Percentiles rank a stretch among this genome's conserved stretches.
These are phyloP conservation scores for Silene uniflora DNA, from an alignment of 148 eudicot genomes.

Conservation along the genomic window DNA sequence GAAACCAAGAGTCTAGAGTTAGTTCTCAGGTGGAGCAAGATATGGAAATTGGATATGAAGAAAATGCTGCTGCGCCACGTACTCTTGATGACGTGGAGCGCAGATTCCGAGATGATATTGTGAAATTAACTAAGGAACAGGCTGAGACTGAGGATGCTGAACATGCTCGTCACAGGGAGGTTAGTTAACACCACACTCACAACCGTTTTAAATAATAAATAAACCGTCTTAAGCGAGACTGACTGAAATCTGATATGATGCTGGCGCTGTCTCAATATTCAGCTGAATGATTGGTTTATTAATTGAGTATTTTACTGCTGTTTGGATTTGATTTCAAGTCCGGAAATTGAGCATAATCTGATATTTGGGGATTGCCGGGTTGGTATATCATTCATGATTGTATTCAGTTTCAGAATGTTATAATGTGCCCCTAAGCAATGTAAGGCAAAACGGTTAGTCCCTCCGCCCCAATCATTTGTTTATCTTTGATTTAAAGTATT, in stretches of 20 bases:
- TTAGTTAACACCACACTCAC: too few species aligned
- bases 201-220: too few species aligned
- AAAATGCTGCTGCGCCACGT: slow-evolving; percentile 31
- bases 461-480: too few species aligned
- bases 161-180: slow-evolving; percentile 60
- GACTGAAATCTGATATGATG: background rate
- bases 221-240: too few species aligned
- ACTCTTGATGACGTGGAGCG: slow-evolving; percentile 50
- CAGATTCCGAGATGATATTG: slow-evolving; percentile 42
- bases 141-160: slow-evolving; percentile 56
- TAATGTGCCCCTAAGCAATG: too few species aligned
- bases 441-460: too few species aligned
- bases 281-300: background rate
- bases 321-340: background rate
- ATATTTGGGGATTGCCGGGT: too few species aligned
- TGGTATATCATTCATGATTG: too few species aligned
- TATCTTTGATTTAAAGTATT: too few species aligned
- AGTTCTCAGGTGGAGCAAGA: slow-evolving; percentile 42
- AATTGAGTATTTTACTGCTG: background rate
- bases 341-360: background rate
- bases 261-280: background rate
- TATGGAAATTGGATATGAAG: slow-evolving; percentile 57
- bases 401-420: too few species aligned
- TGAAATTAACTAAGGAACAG: slow-evolving; percentile 48
- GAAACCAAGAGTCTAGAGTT: slow-evolving; percentile 35